Evolutionary conservation across 2,329 filamentous ascomycete species (phyloP).

Genomic region (Hirsutella thompsonii): DNA sequence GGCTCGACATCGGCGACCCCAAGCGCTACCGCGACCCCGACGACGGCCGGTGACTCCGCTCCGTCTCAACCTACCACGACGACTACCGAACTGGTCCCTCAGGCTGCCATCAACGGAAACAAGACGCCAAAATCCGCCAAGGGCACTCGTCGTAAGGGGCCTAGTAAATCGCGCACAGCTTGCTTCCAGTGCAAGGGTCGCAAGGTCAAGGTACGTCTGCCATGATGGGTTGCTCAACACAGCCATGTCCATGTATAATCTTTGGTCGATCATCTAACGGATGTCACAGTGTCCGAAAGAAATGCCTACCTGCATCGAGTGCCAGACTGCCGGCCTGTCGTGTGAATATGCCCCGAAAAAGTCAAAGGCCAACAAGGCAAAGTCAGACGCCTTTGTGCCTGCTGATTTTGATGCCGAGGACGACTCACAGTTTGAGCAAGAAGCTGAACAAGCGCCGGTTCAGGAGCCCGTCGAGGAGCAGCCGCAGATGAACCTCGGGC

Average conservation of each 20-base stretch:
- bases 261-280: slow-evolving; percentile 7
- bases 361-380: slow-evolving; percentile 10
- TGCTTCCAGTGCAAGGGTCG: slow-evolving; percentile 21
- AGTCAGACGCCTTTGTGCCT: slow-evolving; percentile 8
- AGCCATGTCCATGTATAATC: too few species aligned
- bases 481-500: not conserved
- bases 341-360: slow-evolving; percentile 28
- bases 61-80: slow-evolving; percentile 16
- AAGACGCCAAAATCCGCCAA: slow-evolving; percentile 1
- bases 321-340: slow-evolving; percentile 14
- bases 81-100: slow-evolving; percentile 17
- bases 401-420: slow-evolving; percentile 8
- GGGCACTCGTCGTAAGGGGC: slow-evolving; percentile 9
- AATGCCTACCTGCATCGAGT: slow-evolving; percentile 25
- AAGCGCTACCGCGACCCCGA: slow-evolving; percentile 11
- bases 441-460: slow-evolving; percentile 6
- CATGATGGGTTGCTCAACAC: not conserved
- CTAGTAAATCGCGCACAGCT: slow-evolving; percentile 17
- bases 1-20: slow-evolving; percentile 14
- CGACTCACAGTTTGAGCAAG: slow-evolving; percentile 3
- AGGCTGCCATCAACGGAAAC: slow-evolving; percentile 8
- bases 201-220: slow-evolving; percentile 24
- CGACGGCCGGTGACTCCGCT: slow-evolving; percentile 9
- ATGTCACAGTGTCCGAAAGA: slow-evolving; percentile 24
- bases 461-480: slow-evolving; percentile 4